A percentile compares a stretch with the other conserved stretches of the same genome.
These are phyloP conservation scores for Penicillium sp. DNA, from an alignment of 2,329 filamentous ascomycete species.

Conservation along the genomic window DNA sequence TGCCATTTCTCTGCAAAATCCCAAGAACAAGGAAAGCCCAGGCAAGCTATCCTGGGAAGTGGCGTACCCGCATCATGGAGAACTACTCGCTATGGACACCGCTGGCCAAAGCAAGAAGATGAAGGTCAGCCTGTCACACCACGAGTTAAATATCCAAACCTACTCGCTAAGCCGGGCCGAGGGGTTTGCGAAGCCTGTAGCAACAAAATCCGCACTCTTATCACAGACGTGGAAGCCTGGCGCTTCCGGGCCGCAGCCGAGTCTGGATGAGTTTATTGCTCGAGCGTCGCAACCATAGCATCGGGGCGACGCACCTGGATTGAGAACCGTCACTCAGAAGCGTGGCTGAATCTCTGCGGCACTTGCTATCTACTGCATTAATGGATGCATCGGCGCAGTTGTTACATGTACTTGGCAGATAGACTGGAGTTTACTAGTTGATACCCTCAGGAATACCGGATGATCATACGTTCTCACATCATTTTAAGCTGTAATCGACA, in stretches of 20 bases:
- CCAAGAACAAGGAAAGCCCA: background rate
- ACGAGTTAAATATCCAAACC: constrained; percentile 32
- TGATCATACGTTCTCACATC: background rate
- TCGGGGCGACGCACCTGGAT: background rate
- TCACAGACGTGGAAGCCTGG: constrained; percentile 32
- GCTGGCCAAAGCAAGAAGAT: constrained; percentile 37
- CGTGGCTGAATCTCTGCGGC: background rate
- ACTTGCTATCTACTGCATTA: background rate
- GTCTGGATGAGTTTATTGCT: constrained; percentile 35
- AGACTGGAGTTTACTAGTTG: background rate
- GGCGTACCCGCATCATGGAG: constrained; percentile 41
- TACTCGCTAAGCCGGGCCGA: constrained; percentile 27
- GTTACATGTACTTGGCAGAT: background rate
- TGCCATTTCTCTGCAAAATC: constrained; percentile 30
- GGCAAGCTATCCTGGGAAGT: constrained; percentile 32
- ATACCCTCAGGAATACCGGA: background rate
- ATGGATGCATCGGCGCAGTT: background rate
- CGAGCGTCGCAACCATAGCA: constrained; percentile 20
- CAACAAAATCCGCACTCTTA: constrained; percentile 19
- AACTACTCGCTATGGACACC: constrained; percentile 32
- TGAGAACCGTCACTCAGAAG: background rate
- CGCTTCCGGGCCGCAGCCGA: constrained; percentile 8
- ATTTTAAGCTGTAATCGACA: too few relatives aligned
- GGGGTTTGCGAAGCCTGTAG: constrained; percentile 18
- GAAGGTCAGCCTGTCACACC: constrained; percentile 34